phyloP scores from a whole-genome alignment of 768 basidiomycete genomes.

The Galerina sulciceps region DNA sequence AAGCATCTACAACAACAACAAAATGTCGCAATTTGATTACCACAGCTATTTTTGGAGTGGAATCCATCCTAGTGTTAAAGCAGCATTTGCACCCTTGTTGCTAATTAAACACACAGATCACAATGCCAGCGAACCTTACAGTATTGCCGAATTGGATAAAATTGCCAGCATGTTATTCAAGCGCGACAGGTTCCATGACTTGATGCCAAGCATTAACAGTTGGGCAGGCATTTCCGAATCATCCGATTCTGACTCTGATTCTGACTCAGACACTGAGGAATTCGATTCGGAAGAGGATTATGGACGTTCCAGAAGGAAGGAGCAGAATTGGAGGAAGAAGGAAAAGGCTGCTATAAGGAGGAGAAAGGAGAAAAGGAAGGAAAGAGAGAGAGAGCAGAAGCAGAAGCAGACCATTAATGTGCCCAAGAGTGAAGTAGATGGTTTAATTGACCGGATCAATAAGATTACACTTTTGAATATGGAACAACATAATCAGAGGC shows the following conservation, averaged over 20 bases:
- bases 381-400: no score
- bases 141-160: background rate
- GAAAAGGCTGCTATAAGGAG: background rate
- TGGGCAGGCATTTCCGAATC: slow-evolving; percentile 1
- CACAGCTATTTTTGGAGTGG: slow-evolving; percentile 13
- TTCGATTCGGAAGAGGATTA: background rate
- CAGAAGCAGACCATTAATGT: background rate
- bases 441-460: background rate
- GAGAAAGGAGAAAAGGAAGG: background rate
- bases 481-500: background rate
- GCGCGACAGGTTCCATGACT: slow-evolving; percentile 2
- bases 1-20: background rate
- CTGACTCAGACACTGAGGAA: slow-evolving; percentile 1
- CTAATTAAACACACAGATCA: background rate
- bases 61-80: background rate
- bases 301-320: background rate
- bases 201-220: background rate
- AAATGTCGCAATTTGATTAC: background rate
- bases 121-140: slow-evolving; percentile 5
- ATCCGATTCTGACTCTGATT: slow-evolving; percentile 1
- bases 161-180: slow-evolving; percentile 11
- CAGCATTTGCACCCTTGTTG: background rate
- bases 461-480: background rate
- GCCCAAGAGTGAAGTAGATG: background rate
- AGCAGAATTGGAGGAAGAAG: background rate